Conservation (phyloP, 805 yeast genomes). For the Pichia heedii region DNA sequence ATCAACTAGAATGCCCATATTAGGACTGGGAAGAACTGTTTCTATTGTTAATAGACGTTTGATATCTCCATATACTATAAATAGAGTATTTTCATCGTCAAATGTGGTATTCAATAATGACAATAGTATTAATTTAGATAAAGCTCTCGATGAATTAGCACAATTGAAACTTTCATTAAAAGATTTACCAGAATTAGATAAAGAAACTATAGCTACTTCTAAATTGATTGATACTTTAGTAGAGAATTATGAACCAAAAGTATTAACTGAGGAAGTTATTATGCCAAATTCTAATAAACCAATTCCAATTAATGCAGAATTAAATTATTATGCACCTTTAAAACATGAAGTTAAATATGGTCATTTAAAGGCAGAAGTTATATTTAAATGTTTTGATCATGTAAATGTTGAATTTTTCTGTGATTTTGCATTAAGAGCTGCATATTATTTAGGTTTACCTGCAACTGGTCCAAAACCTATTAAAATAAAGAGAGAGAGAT, state of each 20-base stretch:
- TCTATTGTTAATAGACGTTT: no score
- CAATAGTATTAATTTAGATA: conserved; percentile 12
- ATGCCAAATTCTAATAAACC: conserved; percentile 39
- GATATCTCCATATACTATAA: no score
- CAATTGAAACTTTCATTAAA: conserved; percentile 14
- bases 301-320: conserved; percentile 75
- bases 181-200: conserved; percentile 11
- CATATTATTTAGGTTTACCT: conserved; percentile 84
- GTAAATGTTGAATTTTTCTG: conserved; percentile 65
- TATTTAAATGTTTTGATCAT: conserved; percentile 62
- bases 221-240: conserved; percentile 20
- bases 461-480: conserved; percentile 62
- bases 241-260: conserved; percentile 29
- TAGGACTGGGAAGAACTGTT: no score
- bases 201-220: conserved; percentile 15
- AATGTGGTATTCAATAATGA: not conserved
- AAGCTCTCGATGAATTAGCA: conserved; percentile 22
- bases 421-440: conserved; percentile 85
- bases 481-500: conserved; percentile 68
- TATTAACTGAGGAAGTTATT: conserved; percentile 27
- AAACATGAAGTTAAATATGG: conserved; percentile 60
- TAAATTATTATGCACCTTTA: conserved; percentile 74
- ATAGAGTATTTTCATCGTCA: no score
- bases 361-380: conserved; percentile 68
- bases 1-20: no score